Percentiles rank a stretch among this genome's conserved stretches.
phyloP scores from a whole-genome alignment of 2,329 filamentous ascomycete genomes.

The Colletotrichum graminicola region DNA sequence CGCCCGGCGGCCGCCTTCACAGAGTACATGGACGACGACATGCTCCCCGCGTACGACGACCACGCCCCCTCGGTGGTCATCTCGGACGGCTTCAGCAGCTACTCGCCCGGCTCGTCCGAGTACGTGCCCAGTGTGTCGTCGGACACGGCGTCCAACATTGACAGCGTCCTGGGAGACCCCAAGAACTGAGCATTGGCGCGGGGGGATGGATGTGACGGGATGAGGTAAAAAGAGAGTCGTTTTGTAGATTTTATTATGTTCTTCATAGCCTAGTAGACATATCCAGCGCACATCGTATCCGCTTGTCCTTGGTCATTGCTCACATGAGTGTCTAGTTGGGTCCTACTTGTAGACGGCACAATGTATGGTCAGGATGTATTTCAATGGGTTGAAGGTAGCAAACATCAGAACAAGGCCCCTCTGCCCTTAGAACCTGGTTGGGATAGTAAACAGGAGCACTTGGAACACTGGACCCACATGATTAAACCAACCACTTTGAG shows the following conservation, averaged over 20 bases:
- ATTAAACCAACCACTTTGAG: not conserved
- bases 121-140: conserved; percentile 45
- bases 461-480: not conserved
- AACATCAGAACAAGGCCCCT: not conserved
- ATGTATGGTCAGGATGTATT: not conserved
- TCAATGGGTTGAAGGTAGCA: not conserved
- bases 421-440: not conserved
- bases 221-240: not conserved
- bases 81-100: conserved; percentile 58
- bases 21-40: conserved; percentile 51
- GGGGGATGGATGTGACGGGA: not conserved
- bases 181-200: conserved; percentile 40
- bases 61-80: conserved; percentile 51
- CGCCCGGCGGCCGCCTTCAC: conserved; percentile 48
- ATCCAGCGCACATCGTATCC: not conserved
- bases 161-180: conserved; percentile 44
- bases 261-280: conserved; percentile 1
- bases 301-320: not conserved
- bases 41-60: conserved; percentile 58
- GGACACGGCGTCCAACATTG: conserved; percentile 34
- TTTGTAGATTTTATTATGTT: not conserved
- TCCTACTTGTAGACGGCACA: not conserved
- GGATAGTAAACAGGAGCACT: not conserved
- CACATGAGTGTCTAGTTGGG: not conserved
- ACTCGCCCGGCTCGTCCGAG: conserved; percentile 50